Evolutionary conservation across 2,329 filamentous ascomycete genomes (phyloP), one percentile per base, ranked within the genome.

Genomic region (Curvularia spicifera): DNA sequence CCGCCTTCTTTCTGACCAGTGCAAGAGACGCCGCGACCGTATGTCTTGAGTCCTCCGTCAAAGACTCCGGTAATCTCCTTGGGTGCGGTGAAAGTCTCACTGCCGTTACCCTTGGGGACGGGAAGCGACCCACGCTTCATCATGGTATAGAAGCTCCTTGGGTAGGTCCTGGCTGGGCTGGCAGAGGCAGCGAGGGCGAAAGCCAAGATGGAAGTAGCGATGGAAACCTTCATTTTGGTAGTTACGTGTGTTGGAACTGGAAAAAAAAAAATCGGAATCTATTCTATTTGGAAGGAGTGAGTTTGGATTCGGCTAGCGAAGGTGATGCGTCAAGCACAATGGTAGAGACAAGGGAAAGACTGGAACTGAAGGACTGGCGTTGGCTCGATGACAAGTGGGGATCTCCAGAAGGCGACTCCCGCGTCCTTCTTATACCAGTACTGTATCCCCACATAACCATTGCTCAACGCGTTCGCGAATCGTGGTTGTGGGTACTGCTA

Each of bases 1-100:
- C 74, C 78, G 46, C 80, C 80, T 64, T 83, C 81, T 13, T 68
- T 66, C 46, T 83, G 78, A 15, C 72, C 77, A 24, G 68, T 75
- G 72, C 81, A 83, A 40, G 58, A 63, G 15, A 66, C 66, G 50
- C 72, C 72, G 57, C 73, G 72, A 59, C 70, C 73, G 47, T 69
- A 76, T 51, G 66, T 70, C 68, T 73, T 72, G n/a, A 74, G 57
- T 15, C 71, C 72, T 60, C 72, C 72, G 46, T 75, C 73, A 51
- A 73, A 75, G 43, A 55, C 60, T 28, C 70, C 73, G 5, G 60
- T 60, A 49, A 75, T 57, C 24, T 55, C 46, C 62, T 67, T 64
- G 43, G 69, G n/a, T 47, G 56, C 59, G 48, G 59, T 64, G 56
- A 64, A 61, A 51, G 70, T 74, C 53, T 71, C 68, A 10, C 64